These are phyloP conservation scores for Scleroderma bovista DNA, from an alignment of 768 basidiomycete species.

Conservation along the genomic window DNA sequence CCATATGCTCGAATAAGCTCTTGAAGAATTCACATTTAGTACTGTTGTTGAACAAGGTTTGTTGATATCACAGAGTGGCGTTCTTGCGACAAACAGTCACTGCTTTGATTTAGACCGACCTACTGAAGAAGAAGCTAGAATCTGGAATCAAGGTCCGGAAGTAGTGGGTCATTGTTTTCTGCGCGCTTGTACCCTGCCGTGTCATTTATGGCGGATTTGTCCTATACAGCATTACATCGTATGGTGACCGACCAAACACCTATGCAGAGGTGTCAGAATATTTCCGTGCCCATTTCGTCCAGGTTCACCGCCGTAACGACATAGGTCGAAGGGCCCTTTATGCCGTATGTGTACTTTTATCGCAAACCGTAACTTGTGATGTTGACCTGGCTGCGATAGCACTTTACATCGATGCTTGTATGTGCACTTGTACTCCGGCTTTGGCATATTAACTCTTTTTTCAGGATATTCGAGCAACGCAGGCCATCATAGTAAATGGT, in stretches of 20 bases:
- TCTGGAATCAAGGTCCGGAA: slow-evolving; percentile 64
- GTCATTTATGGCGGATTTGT: background rate
- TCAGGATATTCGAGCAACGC: slow-evolving; percentile 64
- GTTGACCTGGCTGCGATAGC: slow-evolving; percentile 33
- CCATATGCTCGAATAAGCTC: slow-evolving; percentile 71
- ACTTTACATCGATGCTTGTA: slow-evolving; percentile 70
- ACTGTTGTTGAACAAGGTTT: slow-evolving; percentile 74
- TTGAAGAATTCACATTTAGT: slow-evolving; percentile 69
- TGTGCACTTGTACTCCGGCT: slow-evolving; percentile 9
- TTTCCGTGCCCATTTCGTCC: slow-evolving; percentile 80
- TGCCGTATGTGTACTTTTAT: slow-evolving; percentile 43
- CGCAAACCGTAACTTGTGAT: slow-evolving; percentile 1
- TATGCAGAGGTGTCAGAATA: slow-evolving; percentile 70
- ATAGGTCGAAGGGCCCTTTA: slow-evolving; percentile 53
- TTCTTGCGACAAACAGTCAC: slow-evolving; percentile 5
- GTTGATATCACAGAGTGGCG: slow-evolving; percentile 4
- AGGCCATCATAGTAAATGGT: slow-evolving; percentile 61
- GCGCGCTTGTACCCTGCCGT: background rate
- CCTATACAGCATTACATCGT: slow-evolving; percentile 63
- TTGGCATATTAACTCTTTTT: slow-evolving; percentile 1
- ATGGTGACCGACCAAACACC: slow-evolving; percentile 65
- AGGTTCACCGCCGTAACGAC: slow-evolving; percentile 67
- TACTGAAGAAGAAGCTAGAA: slow-evolving; percentile 66
- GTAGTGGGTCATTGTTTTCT: slow-evolving; percentile 49
- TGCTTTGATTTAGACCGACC: slow-evolving; percentile 48